Base-by-base conservation (phyloP, 768 basidiomycete genomes). In the Lactarius hatsudake region DNA sequence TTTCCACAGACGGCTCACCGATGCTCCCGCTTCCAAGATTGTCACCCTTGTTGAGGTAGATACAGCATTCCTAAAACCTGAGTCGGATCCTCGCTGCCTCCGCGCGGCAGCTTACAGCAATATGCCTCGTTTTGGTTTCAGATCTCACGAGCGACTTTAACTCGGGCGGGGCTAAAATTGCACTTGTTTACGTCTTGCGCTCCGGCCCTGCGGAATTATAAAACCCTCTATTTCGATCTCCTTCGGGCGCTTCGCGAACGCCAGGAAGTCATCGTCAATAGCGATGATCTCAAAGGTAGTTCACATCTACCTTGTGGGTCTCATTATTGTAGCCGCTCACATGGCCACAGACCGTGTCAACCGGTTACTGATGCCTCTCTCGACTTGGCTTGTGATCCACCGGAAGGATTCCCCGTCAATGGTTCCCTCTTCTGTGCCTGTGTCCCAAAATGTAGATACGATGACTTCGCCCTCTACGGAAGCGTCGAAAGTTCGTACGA, bases 1-100 rank as follows among this genome's bases (percentile, higher is more conserved):
- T n/a, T 40, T 9, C 26, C 55, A 20, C 55, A 12, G 51, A 61
- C 59, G 28, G 51, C 42, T 62, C n/a, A 59, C 61, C 36, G 62
- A 57, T 66, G 61, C 56, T 62, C 40, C 59, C 62, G 36, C 53
- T 43, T 38, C 54, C 10, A 40, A 72, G 71, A 62, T 71, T 53
- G 67, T 72, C 38, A 72, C 71, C 5, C 69, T 72, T 10, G 62
- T 68, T 42, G 71, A 72, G 71, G 71, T 72, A 68, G 59, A 53
- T 58, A 38, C 32, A n/a, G 34, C 48, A 32, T 53, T 56, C 65
- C 18, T 64, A n/a, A 45, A 40, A 17, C 23, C 60, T 43, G 60
- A 51, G 23, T 51, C 23, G 51, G 26, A 32, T 63, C 59, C 60
- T 51, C 59, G 42, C 54, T 45, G 34, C 57, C 45, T 56, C 48